phyloP scores from a whole-genome alignment of 352 stramenopile genomes.

The Globisporangium takayamanum region DNA sequence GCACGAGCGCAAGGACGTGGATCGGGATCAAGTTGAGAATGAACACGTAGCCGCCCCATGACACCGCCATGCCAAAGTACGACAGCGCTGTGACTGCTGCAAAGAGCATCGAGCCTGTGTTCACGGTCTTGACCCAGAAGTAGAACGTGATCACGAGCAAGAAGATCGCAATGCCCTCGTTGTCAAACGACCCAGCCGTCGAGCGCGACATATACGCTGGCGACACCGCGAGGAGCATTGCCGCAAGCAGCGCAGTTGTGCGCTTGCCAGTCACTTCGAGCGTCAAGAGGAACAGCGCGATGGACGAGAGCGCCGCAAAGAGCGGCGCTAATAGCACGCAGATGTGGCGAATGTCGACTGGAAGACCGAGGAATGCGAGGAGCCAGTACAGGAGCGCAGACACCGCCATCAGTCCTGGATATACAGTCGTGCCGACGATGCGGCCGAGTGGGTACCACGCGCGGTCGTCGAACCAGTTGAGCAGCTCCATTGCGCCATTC shows the following conservation, averaged over 20 bases:
- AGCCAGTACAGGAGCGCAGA: constrained; percentile 77
- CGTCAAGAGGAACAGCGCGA: constrained; percentile 88
- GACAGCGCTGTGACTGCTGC: constrained; percentile 58
- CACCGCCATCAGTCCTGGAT: constrained; percentile 89
- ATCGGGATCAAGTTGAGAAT: constrained; percentile 99
- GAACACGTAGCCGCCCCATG: constrained; percentile 99
- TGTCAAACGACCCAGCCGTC: constrained; percentile 97
- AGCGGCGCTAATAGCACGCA: constrained; percentile 88
- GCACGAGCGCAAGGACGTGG: constrained; percentile 89
- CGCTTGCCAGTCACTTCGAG: constrained; percentile 58
- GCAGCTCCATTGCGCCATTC: constrained; percentile 90
- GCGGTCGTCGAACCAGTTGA: constrained; percentile 98
- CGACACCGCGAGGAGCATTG: constrained; percentile 93
- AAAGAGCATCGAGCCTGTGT: constrained; percentile 73
- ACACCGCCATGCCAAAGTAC: constrained; percentile 97
- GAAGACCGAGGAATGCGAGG: constrained; percentile 44
- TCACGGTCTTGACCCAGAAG: constrained; percentile 88
- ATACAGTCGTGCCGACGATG: constrained; percentile 90
- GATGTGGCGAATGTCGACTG: constrained; percentile 78
- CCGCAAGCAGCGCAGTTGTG: constrained; percentile 79
- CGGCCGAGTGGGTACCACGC: constrained; percentile 92
- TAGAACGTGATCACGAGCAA: constrained; percentile 97
- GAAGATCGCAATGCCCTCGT: constrained; percentile 98
- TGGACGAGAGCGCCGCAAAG: constrained; percentile 79
- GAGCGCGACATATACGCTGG: constrained; percentile 97